Conservation (phyloP, 1,284 basidiomycete genomes). For the Leucoagaricus sp. region DNA sequence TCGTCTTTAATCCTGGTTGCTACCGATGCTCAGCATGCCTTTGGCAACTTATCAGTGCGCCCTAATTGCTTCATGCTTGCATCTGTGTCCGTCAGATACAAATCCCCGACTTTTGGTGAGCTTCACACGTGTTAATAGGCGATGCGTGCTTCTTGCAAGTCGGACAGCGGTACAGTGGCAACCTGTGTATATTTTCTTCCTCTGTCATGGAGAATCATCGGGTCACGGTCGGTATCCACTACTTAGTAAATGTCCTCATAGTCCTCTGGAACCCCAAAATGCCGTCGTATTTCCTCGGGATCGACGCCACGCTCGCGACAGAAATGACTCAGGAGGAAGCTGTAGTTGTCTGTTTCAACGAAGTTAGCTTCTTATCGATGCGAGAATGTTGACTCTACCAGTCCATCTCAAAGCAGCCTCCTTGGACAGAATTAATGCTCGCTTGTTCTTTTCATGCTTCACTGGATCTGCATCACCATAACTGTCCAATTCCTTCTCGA, state of each 20-base stretch:
- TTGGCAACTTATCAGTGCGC: too few relatives aligned
- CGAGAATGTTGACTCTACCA: conserved; percentile 47
- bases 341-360: conserved; percentile 56
- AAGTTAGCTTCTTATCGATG: neutral
- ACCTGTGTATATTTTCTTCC: conserved; percentile 6
- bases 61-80: too few relatives aligned
- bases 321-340: conserved; percentile 62
- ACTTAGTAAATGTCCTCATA: conserved; percentile 64
- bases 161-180: neutral
- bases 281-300: conserved; percentile 59
- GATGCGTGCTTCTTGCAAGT: neutral
- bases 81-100: too few relatives aligned
- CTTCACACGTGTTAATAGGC: conserved; percentile 6
- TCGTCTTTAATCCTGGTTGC: too few relatives aligned
- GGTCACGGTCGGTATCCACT: conserved; percentile 2
- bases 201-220: conserved; percentile 11
- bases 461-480: conserved; percentile 84
- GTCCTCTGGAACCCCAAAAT: conserved; percentile 66
- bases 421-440: conserved; percentile 71
- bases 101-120: neutral
- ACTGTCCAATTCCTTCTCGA: conserved; percentile 61
- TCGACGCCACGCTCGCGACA: conserved; percentile 60
- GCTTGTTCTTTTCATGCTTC: conserved; percentile 73
- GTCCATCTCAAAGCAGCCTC: conserved; percentile 86
- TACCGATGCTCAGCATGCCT: too few relatives aligned